Evolutionary conservation across 805 yeast genomes (phyloP).

Genomic region (Cyberlindnera sargentensis): DNA sequence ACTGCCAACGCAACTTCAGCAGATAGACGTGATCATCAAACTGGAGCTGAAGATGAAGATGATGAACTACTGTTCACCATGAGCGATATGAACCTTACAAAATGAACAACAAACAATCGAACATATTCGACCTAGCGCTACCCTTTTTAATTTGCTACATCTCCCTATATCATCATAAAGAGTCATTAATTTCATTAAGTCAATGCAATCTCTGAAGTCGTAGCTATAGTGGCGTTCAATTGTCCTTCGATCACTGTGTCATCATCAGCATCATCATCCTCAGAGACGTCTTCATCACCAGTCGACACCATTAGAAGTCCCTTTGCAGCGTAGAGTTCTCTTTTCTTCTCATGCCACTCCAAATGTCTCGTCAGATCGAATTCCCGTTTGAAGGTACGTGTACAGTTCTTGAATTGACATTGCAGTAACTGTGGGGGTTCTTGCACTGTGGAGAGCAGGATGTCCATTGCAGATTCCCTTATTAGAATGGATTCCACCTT

Average conservation of each 20-base stretch:
- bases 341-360: conserved; percentile 40
- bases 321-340: conserved; percentile 6
- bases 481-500: conserved; percentile 22
- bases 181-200: not conserved
- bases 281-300: not conserved
- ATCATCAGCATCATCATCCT: not conserved
- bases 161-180: too few relatives aligned
- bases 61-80: conserved; percentile 62
- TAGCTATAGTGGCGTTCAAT: not conserved
- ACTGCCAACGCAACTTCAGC: not conserved
- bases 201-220: not conserved
- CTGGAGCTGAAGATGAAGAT: conserved; percentile 41
- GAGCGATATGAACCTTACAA: conserved; percentile 62
- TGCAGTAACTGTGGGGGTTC: conserved; percentile 26
- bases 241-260: too few relatives aligned
- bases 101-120: conserved; percentile 1
- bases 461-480: conserved; percentile 22
- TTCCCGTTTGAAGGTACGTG: conserved; percentile 43
- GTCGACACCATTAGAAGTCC: conserved; percentile 2
- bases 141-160: too few relatives aligned
- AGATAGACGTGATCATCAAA: conserved; percentile 7
- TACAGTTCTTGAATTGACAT: conserved; percentile 47
- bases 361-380: conserved; percentile 45
- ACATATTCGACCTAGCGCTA: too few relatives aligned
- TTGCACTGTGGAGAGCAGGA: conserved; percentile 28